Base-by-base conservation (phyloP, 306 rosid species). In the Benincasa hispida region DNA sequence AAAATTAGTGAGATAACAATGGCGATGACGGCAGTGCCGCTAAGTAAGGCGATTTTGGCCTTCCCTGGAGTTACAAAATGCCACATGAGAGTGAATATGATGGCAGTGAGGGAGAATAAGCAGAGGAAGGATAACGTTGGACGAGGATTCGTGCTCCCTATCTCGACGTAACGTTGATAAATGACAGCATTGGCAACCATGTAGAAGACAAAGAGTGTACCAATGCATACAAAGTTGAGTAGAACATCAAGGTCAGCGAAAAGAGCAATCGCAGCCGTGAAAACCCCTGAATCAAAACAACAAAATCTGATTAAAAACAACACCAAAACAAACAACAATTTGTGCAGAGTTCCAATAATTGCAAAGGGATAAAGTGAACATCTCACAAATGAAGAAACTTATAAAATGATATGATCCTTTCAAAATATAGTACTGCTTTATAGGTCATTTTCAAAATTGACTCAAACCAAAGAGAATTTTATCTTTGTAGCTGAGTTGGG, bases 201-300 rank as follows among this genome's bases (percentile, higher is more conserved):
- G 91, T 90, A 93, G 66, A 91, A 93, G n/a, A 93, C 98, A 57
- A 91, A 90, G 35, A 93, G 97, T 7, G 98, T 93, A n/a, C 98
- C 97, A 17, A 93, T 93, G 41, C 97, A 87, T 47, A 91, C 96
- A 4, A 91, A 87, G 82, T 87, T 82, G 69, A 93, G 91, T 21
- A 93, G 96, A 72, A 93, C 86, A 34, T 85, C 48, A 2, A 91
- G 85, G 54, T 93, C 97, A 24, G 90, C 87, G 87, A 93, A 93
- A 78, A 91, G 91, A 74, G 98, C 93, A 5, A 91, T 85, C 41
- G 88, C 91, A 6, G 97, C 97, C 12, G 98, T 93, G 72, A 90
- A 81, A 80, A 93, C 85, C 81, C 98, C 98, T 93, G 93, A 84
- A 75, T 34, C 32, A 54, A 53, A 34, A 51, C 48, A 37, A 56